Base-by-base conservation (phyloP, 208 protist genomes). In the Trypanosoma cruzi region DNA sequence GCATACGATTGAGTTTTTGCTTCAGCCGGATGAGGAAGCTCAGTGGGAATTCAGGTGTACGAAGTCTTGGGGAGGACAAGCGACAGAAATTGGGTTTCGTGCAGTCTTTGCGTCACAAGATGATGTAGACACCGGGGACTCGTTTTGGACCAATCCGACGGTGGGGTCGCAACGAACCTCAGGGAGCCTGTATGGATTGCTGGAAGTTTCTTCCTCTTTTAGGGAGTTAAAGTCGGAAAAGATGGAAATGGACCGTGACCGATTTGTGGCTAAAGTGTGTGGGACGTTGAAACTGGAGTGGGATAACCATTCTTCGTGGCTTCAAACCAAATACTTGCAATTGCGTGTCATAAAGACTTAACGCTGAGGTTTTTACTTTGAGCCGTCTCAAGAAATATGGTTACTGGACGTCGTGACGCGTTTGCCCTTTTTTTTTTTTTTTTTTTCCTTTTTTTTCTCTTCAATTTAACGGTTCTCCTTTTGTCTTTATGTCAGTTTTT, bases 271-370 rank as follows among this genome's bases (percentile, higher is more conserved):
- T 0, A 40, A 49, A 2, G 26, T 50, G 11, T 14, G 61, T 5
- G 83, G 83, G 14, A 73, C 62, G 29, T 32, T 89, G 54, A 61
- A 37, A 20, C 53, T 89, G n/a, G 79, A 64, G 52, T 80, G 77
- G 75, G 72, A 79, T 65, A 89, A 89, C 57, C 71, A 73, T 24
- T 56, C 54, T 20, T 81, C 83, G 24, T 85, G 79, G 83, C 16
- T 89, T 22, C 68, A 81, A 32, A 58, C 68, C 34, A 85, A 84
- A 31, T 44, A 69, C 6, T 32, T 89, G 13, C 71, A 84, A 52
- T 42, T 82, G 20, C 62, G 64, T 26, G 48, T 71, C 52, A n/a
- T 26, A 4, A 8, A 29, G 44, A n/a, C 10, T 71, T 49, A 14
- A 20, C 8, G 18, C 57, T 18, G 22, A n/a, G 20, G 28, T 11